Conservation (phyloP, 305 asterid species). For the Fraxinus sp. region DNA sequence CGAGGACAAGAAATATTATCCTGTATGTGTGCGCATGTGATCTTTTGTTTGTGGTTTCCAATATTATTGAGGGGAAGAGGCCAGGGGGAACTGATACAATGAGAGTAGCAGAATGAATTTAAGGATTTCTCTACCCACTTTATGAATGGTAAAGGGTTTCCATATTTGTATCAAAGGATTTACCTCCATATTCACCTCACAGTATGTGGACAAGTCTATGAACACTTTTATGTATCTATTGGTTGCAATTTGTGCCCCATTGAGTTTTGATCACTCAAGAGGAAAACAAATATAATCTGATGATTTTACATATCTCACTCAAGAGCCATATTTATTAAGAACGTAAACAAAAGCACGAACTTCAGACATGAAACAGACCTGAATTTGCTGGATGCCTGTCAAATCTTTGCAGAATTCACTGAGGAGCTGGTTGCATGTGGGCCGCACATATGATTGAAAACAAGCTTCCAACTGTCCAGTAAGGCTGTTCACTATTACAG, state of each 20-base stretch:
- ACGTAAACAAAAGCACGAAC: background rate
- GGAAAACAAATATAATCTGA: background rate
- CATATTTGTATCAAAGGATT: background rate
- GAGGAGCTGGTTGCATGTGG: slow-evolving; percentile 69
- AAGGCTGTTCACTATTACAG: slow-evolving; percentile 71
- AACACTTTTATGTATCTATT: background rate
- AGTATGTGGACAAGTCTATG: background rate
- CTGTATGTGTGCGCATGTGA: background rate
- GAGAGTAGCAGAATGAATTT: background rate
- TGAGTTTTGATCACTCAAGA: background rate
- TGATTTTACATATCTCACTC: background rate
- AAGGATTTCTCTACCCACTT: background rate
- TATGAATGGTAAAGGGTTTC: background rate
- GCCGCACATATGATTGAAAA: slow-evolving; percentile 81
- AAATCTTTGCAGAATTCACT: slow-evolving; percentile 91
- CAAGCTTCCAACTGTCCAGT: slow-evolving; percentile 77
- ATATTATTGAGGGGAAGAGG: background rate
- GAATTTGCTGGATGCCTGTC: slow-evolving; percentile 88
- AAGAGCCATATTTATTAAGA: background rate
- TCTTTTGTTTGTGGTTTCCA: background rate
- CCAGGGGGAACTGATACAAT: background rate
- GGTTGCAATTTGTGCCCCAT: background rate
- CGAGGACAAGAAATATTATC: background rate
- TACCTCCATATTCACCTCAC: background rate
- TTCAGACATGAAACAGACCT: slow-evolving; percentile 39